Conservation (phyloP, 306 rosid species). For the Vigna angularis region DNA sequence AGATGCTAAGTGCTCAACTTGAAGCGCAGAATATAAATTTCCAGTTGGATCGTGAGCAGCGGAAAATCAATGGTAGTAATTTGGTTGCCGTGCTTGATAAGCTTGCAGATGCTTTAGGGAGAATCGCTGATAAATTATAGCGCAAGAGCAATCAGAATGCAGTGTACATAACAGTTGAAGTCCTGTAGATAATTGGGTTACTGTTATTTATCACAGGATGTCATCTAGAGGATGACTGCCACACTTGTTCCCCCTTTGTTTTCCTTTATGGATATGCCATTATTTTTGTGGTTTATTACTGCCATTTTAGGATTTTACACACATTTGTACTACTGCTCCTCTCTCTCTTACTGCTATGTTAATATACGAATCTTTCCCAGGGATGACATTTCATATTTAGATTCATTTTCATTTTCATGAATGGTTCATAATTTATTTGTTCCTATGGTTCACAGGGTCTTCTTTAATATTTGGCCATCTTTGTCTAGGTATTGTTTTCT, state of each 20-base stretch:
- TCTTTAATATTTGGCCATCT: too few relatives aligned
- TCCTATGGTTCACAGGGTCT: too few relatives aligned
- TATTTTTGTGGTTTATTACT: conserved; percentile 18
- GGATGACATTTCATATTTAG: conserved; percentile 4
- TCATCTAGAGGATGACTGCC: conserved; percentile 38
- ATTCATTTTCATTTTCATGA: conserved; percentile 3
- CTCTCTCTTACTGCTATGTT: conserved; percentile 14
- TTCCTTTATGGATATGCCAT: conserved; percentile 26
- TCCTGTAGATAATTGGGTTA: conserved; percentile 26
- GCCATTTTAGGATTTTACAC: conserved; percentile 8
- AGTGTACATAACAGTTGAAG: conserved; percentile 56
- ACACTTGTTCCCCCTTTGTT: conserved; percentile 19
- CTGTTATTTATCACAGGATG: conserved; percentile 22
- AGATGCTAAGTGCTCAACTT: conserved; percentile 65
- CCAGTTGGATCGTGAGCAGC: conserved; percentile 72
- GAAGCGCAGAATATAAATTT: conserved; percentile 72
- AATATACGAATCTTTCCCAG: background rate
- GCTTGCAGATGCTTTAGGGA: conserved; percentile 77
- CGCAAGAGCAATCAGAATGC: conserved; percentile 31
- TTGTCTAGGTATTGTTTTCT: too few relatives aligned
- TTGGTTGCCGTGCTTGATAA: conserved; percentile 73
- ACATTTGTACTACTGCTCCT: background rate
- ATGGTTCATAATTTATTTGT: background rate
- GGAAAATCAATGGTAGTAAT: conserved; percentile 62
- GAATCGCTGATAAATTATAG: conserved; percentile 85